Base-by-base conservation (phyloP, 2,329 filamentous ascomycete genomes). In the Ceratocystis ficicola region DNA sequence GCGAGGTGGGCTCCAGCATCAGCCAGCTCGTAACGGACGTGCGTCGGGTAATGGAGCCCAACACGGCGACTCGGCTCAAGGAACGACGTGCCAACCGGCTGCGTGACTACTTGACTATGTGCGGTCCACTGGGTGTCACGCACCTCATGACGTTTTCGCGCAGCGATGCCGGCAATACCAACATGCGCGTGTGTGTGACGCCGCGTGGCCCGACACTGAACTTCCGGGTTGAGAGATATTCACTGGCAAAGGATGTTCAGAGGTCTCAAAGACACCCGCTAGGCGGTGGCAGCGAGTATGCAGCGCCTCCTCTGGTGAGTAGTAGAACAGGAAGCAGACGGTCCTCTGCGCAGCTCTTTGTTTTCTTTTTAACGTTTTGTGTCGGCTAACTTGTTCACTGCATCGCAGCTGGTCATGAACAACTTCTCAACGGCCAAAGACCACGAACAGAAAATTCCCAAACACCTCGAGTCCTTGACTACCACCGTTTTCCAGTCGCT, bases 401-500 rank as follows among this genome's bases (percentile, higher is more conserved):
- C 32, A 2, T 3, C 63, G 2, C 68, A 87, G 84, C 83, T 99
- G 57, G 94, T 99, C 70, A 97, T 99, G 94, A 99, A 99, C 78
- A 96, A 96, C 75, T 96, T 99, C 75, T 83, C 84, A 48, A 82
- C 87, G 32, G 79, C 77, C 41, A 73, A 81, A 57, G 82, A 85
- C 66, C 76, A 83, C 36, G 82, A 81, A 66, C 83, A 85, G 25
- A 85, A 87, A 68, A 86, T 95, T n/a, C 91, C 93, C 4, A 95
- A 90, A 73, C 92, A 96, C 71, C 88, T 99, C 72, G 94, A 99
- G 77, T 87, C 88, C 28, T 86, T 99, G 41, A 86, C 91, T 2
- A 97, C 92, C 1, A 95, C 91, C 59, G 86, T 96, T 72, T 99
- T 97, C 77, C 93, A 96, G 75, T 95, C 90, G 6, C 83, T 99